Conservation (phyloP, 2,329 filamentous ascomycete genomes). For the Aspergillus pseudoviridinutans region DNA sequence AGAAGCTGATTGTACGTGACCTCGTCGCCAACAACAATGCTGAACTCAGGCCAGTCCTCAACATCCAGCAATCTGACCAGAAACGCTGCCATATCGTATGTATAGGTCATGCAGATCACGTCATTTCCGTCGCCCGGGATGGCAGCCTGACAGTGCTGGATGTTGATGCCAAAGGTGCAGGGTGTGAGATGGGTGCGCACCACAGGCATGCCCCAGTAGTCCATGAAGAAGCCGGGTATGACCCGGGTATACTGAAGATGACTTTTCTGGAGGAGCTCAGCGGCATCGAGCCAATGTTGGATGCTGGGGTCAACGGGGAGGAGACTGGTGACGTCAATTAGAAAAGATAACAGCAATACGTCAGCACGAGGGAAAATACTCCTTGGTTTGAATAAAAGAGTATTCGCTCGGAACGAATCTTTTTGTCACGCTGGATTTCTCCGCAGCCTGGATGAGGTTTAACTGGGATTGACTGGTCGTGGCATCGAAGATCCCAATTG, state of each 20-base stretch:
- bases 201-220: conserved; percentile 43
- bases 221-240: conserved; percentile 44
- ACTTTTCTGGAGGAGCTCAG: conserved; percentile 27
- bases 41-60: conserved; percentile 43
- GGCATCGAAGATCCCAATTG: conserved; percentile 32
- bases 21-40: conserved; percentile 36
- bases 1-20: conserved; percentile 46
- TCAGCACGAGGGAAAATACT: conserved; percentile 19
- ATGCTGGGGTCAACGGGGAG: conserved; percentile 28
- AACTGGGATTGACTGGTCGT: conserved; percentile 32
- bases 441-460: conserved; percentile 45
- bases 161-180: conserved; percentile 43
- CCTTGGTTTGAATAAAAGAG: conserved; percentile 31
- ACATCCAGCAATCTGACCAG: conserved; percentile 42
- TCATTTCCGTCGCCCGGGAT: conserved; percentile 49
- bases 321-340: conserved; percentile 12
- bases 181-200: conserved; percentile 38
- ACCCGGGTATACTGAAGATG: conserved; percentile 38
- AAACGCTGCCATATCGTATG: conserved; percentile 47
- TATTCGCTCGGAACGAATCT: conserved; percentile 45
- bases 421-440: conserved; percentile 33
- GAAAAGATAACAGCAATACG: not conserved
- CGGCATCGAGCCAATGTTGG: conserved; percentile 26
- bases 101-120: conserved; percentile 47
- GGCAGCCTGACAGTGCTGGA: conserved; percentile 42